Evolutionary conservation across 2,329 filamentous ascomycete species (phyloP), one percentile per base, ranked within the genome.

Genomic region (Chalaropsis ovoidea): DNA sequence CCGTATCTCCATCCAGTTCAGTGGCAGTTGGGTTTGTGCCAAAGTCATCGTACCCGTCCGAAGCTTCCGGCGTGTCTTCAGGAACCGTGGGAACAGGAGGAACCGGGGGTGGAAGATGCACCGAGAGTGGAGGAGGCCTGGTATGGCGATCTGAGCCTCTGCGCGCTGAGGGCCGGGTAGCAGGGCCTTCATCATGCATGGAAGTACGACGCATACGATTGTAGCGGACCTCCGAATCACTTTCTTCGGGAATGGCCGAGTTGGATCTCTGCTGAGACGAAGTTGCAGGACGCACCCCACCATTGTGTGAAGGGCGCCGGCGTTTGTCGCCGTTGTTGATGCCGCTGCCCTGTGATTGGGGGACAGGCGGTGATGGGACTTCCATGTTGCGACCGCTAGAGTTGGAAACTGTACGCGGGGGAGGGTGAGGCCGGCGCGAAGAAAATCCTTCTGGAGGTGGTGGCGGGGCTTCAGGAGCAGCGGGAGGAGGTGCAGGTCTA

Each of bases 241-340:
- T 61, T 61, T 65, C 63, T 31, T 65, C 63, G 2, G 54, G 63
- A 27, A 65, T 65, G 15, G 63, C 49, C 2, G 63, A 65, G 17
- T 35, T 60, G 43, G 63, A 56, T n/a, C 63, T 54, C n/a, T 65
- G 63, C 19, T 65, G 63, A 31, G 63, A 60, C 10, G 41, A 58
- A 8, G 43, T 52, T 47, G 31, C 63, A 47, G 63, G 63, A 10
- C 63, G 63, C n/a, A 58, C 17, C 2, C 39, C 56, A 24, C 39
- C 43, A 39, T 24, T 60, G 43, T 65, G 60, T 17, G 63, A 65
- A 39, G 63, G 54, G 24, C 63, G 63, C 15, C 63, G 63, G n/a
- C 49, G 63, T 24, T 65, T 65, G 17, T 65, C 63, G 13, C 52
- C 39, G 27, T 35, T 61, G n/a, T 52, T 56, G 47, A 52, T 11